Percentiles rank a stretch among this genome's conserved stretches.
phyloP scores from a whole-genome alignment of 148 eudicot species.

The Rhododendron simsii region DNA sequence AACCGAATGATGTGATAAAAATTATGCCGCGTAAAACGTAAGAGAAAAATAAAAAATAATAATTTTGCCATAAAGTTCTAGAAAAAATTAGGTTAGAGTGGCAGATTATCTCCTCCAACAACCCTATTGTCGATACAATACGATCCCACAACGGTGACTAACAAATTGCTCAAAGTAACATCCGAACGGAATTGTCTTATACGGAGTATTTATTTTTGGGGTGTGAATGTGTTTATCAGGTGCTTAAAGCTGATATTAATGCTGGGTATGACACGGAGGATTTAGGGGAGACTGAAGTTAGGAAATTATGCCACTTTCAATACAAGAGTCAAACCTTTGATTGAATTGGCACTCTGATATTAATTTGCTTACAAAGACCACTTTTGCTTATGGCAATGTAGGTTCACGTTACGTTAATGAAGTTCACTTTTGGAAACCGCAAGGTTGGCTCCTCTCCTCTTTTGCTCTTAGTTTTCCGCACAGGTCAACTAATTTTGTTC shows the following conservation, averaged over 20 bases:
- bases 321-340: background rate
- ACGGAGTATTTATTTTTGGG: background rate
- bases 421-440: conserved; percentile 32
- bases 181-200: too few species aligned
- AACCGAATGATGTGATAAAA: too few species aligned
- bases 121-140: too few species aligned
- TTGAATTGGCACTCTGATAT: background rate
- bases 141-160: too few species aligned
- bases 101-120: too few species aligned
- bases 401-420: conserved; percentile 30
- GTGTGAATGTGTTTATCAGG: background rate
- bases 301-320: background rate
- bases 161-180: too few species aligned
- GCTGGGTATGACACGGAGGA: too few species aligned
- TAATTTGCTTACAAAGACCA: background rate
- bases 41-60: too few species aligned
- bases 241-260: too few species aligned
- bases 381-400: background rate
- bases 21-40: too few species aligned
- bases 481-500: background rate
- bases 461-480: background rate
- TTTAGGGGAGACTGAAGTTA: background rate
- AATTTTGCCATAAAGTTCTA: too few species aligned
- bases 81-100: too few species aligned
- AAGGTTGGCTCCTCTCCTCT: conserved; percentile 11